A percentile compares a stretch with the other conserved stretches of the same genome.
phyloP scores from a whole-genome alignment of 2,329 filamentous ascomycete genomes.

The Claviceps spartinae region DNA sequence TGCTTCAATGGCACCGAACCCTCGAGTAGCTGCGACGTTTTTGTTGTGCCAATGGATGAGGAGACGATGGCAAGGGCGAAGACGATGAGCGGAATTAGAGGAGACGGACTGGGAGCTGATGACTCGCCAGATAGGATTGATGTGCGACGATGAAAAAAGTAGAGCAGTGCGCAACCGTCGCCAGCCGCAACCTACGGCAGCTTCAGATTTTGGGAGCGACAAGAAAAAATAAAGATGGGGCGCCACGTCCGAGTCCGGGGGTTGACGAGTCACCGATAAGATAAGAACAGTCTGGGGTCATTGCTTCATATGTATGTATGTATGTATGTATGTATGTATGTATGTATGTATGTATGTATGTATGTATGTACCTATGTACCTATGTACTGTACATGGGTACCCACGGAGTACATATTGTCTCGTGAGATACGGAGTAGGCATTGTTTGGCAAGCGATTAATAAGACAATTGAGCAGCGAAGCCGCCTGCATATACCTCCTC shows the following conservation, averaged over 20 bases:
- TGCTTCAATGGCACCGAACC: conserved; percentile 21
- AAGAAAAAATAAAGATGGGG: conserved; percentile 13
- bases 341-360: background rate
- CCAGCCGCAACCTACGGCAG: background rate
- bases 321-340: background rate
- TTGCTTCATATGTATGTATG: background rate
- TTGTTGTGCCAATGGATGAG: conserved; percentile 17
- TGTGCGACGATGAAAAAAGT: conserved; percentile 5
- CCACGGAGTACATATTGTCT: too few species aligned
- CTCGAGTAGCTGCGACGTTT: conserved; percentile 20
- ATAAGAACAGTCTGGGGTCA: conserved; percentile 1
- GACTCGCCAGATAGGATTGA: conserved; percentile 11
- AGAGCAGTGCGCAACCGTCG: background rate
- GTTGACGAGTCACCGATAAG: conserved; percentile 8
- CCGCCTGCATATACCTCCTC: too few species aligned
- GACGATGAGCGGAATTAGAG: background rate
- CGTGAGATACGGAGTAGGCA: too few species aligned
- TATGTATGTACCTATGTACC: too few species aligned
- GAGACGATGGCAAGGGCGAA: conserved; percentile 7
- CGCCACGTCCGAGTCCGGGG: conserved; percentile 3
- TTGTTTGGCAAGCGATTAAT: too few species aligned
- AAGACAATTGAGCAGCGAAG: too few species aligned
- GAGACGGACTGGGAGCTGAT: conserved; percentile 10
- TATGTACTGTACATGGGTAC: too few species aligned
- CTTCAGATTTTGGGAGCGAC: conserved; percentile 7